Evolutionary conservation across 768 basidiomycete genomes (phyloP).

Genomic region (Mycena vitilis): DNA sequence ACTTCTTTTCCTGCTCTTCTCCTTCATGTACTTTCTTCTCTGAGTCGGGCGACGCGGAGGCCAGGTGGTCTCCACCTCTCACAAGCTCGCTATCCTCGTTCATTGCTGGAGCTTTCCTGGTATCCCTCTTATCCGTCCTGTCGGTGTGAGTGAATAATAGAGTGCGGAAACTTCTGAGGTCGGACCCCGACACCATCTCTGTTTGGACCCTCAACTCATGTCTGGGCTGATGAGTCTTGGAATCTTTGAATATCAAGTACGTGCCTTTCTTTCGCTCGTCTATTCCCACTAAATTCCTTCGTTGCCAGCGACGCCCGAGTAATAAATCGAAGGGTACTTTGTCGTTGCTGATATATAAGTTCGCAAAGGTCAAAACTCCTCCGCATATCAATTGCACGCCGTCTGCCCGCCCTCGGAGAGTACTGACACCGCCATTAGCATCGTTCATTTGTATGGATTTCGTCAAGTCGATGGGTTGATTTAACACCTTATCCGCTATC

Average conservation of each 20-base stretch:
- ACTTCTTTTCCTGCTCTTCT: too few species aligned
- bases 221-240: neutral
- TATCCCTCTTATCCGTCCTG: too few species aligned
- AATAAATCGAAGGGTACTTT: neutral
- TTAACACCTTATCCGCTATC: neutral
- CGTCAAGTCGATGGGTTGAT: neutral
- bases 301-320: neutral
- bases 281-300: neutral
- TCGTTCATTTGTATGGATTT: neutral
- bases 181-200: neutral
- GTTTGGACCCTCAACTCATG: neutral
- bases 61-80: too few species aligned
- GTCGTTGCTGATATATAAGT: neutral
- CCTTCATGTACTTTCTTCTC: too few species aligned
- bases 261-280: neutral
- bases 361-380: neutral
- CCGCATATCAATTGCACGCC: neutral
- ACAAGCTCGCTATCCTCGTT: too few species aligned
- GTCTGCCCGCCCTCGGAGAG: neutral
- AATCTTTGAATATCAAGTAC: neutral
- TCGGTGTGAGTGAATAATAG: neutral
- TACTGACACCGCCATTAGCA: neutral
- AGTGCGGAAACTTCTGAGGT: neutral
- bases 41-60: too few species aligned
- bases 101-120: too few species aligned